phyloP scores from a whole-genome alignment of 106 monocot genomes.

The Vanilla planifolia region DNA sequence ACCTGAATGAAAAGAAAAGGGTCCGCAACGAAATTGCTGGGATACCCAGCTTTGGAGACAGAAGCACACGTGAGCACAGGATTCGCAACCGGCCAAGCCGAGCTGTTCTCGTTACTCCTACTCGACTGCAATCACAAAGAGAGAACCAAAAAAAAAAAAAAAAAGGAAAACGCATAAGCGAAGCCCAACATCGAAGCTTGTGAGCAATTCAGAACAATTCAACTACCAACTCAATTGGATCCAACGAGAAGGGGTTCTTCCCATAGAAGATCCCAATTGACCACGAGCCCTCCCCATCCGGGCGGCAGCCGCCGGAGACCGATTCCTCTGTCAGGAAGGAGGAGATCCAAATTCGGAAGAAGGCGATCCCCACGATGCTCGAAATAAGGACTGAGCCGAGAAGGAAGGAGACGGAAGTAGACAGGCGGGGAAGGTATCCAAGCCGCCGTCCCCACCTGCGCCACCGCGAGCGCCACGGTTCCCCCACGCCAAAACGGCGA shows the following conservation, averaged over 20 bases:
- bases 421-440: neutral
- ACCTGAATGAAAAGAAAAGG: slow-evolving; percentile 71
- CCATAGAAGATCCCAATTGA: slow-evolving; percentile 10
- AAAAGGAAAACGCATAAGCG: neutral
- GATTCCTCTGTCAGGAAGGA: neutral
- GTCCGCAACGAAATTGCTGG: slow-evolving; percentile 65
- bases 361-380: slow-evolving; percentile 7
- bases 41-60: slow-evolving; percentile 27
- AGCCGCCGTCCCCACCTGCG: slow-evolving; percentile 4
- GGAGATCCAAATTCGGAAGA: slow-evolving; percentile 7
- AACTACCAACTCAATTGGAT: slow-evolving; percentile 9
- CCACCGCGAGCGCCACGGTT: slow-evolving; percentile 1
- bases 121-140: slow-evolving; percentile 5
- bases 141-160: too few species aligned
- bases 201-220: neutral
- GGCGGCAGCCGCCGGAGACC: neutral
- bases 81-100: slow-evolving; percentile 72
- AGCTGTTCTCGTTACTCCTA: slow-evolving; percentile 44
- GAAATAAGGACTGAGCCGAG: neutral
- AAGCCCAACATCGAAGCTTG: neutral
- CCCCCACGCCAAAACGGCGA: neutral
- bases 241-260: slow-evolving; percentile 9
- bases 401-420: neutral
- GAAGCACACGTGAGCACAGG: slow-evolving; percentile 54
- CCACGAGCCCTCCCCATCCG: slow-evolving; percentile 11